These are phyloP conservation scores for Musa troglodytarum DNA, from an alignment of 176 grass and related monocot genomes.

Conservation along the genomic window DNA sequence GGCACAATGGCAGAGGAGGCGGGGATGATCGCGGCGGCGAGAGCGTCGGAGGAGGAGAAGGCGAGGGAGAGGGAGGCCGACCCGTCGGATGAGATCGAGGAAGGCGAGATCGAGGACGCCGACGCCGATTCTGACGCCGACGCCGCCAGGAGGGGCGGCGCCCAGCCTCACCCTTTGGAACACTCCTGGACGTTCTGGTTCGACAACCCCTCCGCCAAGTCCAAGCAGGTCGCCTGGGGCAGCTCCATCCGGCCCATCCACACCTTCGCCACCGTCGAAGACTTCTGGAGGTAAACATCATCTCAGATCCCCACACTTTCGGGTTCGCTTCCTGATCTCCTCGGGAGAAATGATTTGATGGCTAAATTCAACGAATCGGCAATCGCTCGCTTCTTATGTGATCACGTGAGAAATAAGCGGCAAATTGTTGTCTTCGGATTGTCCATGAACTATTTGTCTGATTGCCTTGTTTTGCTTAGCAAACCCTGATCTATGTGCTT, in stretches of 20 bases:
- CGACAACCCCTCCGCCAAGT: constrained; percentile 68
- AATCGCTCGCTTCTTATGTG: no score
- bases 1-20: constrained; percentile 26
- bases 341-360: no score
- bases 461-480: no score
- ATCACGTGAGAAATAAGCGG: no score
- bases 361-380: no score
- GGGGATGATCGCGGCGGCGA: background rate
- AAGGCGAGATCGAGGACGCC: constrained; percentile 74
- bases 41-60: constrained; percentile 27
- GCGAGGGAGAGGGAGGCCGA: background rate
- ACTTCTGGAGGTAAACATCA: constrained; percentile 70
- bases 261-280: constrained; percentile 85
- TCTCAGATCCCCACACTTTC: background rate
- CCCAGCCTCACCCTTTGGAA: constrained; percentile 49
- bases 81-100: constrained; percentile 44
- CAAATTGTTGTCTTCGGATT: no score
- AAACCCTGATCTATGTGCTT: background rate
- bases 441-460: no score
- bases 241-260: constrained; percentile 75
- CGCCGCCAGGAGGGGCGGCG: constrained; percentile 4
- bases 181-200: constrained; percentile 95
- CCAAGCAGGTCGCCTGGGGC: constrained; percentile 48
- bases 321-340: no score
- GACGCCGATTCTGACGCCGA: constrained; percentile 1